Evolutionary conservation across 2,329 filamentous ascomycete genomes (phyloP), one percentile per base, ranked within the genome.

Genomic region (Aspergillus calidoustus): DNA sequence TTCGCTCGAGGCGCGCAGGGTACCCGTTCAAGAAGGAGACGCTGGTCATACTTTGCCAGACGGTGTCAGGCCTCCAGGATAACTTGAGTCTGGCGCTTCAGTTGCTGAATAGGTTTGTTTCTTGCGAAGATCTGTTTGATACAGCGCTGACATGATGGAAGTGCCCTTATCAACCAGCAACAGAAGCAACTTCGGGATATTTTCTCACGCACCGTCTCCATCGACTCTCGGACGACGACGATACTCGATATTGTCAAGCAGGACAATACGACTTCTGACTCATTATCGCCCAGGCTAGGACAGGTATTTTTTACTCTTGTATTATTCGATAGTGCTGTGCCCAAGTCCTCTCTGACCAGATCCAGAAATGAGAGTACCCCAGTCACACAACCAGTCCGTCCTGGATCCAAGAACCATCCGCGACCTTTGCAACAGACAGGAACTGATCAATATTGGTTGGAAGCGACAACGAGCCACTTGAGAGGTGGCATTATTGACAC

Each of bases 11-110:
- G 13, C 34, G 34, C 34, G 34, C 34, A 15, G 34, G 13, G 13
- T 65, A 62, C 46, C 63, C 63, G 31, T 62, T 65, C 57, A 57
- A 44, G 43, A 57, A 57, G 8, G 60, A 60, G 7, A 65, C 60
- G 15, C 57, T 65, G 11, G 54, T 60, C 22, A 30, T 54, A n/a
- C 41, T 65, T 49, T 19, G 53, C 44, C 57, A 62, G 30, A 60
- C 49, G 6, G 28, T 59, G 50, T 57, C 47, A 23, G 57, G 57
- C 44, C 34, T 65, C 54, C 63, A 65, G 43, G 57, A 50, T 31
- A 41, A 62, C 48, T 57, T 65, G 31, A 59, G 62, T 46, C 60
- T 60, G 23, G 58, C 60, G 41, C 50, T 65, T 15, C 63, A 65
- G 52, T 41, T 62, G 46, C 41, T 65, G 60, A 59, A 52, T 41